Conservation (phyloP, 2,329 filamentous ascomycete genomes). For the Xylariomycetidae sp. region DNA sequence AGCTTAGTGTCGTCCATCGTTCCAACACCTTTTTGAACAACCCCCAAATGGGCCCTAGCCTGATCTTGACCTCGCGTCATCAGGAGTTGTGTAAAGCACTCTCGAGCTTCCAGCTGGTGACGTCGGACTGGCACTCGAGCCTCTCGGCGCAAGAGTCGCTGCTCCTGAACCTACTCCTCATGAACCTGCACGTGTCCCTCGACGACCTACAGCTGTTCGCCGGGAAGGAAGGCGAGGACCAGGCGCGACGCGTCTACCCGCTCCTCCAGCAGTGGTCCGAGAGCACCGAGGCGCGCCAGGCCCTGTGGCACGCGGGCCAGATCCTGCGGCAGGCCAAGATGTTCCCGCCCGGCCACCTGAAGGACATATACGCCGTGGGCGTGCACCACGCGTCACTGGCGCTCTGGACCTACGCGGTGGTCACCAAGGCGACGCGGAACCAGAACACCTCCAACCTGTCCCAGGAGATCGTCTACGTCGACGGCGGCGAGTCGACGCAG, state of each 20-base stretch:
- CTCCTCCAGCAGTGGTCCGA: slow-evolving; percentile 55
- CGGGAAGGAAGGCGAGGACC: slow-evolving; percentile 62
- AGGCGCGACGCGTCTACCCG: slow-evolving; percentile 56
- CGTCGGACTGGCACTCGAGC: slow-evolving; percentile 38
- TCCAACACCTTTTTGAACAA: slow-evolving; percentile 43
- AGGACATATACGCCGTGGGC: slow-evolving; percentile 64
- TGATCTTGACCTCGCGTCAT: slow-evolving; percentile 51
- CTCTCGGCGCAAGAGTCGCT: slow-evolving; percentile 41
- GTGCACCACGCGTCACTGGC: slow-evolving; percentile 65
- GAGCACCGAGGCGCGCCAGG: slow-evolving; percentile 50
- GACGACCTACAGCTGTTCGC: slow-evolving; percentile 64
- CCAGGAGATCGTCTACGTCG: slow-evolving; percentile 47
- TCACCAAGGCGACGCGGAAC: slow-evolving; percentile 39
- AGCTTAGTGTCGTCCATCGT: slow-evolving; percentile 47
- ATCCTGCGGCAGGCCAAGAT: slow-evolving; percentile 55
- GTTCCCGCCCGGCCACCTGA: slow-evolving; percentile 49
- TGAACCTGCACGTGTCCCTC: slow-evolving; percentile 61
- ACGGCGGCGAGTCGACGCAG: slow-evolving; percentile 48
- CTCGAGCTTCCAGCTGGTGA: slow-evolving; percentile 39
- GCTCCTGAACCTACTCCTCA: slow-evolving; percentile 50
- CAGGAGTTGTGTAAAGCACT: slow-evolving; percentile 59
- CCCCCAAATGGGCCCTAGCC: slow-evolving; percentile 34
- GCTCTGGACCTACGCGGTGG: slow-evolving; percentile 65
- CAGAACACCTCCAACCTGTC: slow-evolving; percentile 24
- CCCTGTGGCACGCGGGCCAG: slow-evolving; percentile 66